These are phyloP conservation scores for Curvularia lunata DNA, from an alignment of 2,329 filamentous ascomycete genomes.

Conservation along the genomic window DNA sequence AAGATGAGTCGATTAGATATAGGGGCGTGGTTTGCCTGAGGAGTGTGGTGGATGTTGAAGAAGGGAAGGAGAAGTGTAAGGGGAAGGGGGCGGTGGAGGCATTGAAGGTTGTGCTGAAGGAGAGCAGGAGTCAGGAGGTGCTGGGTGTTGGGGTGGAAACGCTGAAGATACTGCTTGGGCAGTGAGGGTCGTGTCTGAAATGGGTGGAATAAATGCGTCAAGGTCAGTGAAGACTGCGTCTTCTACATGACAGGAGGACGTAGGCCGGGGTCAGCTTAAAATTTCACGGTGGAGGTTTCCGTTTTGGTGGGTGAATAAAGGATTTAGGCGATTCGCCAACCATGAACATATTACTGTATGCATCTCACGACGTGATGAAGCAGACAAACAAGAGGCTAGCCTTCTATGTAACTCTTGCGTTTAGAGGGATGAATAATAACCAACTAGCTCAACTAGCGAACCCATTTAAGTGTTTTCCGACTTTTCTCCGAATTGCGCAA, in stretches of 20 bases:
- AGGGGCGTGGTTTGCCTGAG: slow-evolving; percentile 77
- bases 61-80: slow-evolving; percentile 49
- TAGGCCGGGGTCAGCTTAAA: background rate
- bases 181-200: too few species aligned
- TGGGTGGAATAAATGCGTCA: too few species aligned
- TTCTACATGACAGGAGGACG: background rate
- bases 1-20: slow-evolving; percentile 68
- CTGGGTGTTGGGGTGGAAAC: slow-evolving; percentile 74
- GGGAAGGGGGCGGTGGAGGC: slow-evolving; percentile 69
- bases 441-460: background rate
- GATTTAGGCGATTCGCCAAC: background rate
- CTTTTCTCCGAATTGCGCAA: background rate
- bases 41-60: slow-evolving; percentile 71
- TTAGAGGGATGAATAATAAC: background rate
- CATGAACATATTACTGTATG: background rate
- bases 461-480: background rate
- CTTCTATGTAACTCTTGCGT: background rate
- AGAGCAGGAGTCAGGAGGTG: slow-evolving; percentile 71
- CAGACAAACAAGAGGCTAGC: background rate
- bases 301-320: background rate
- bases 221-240: slow-evolving; percentile 14
- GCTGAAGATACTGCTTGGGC: slow-evolving; percentile 67
- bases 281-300: background rate
- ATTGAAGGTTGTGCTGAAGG: slow-evolving; percentile 73
- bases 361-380: background rate